Evolutionary conservation across 805 yeast species (phyloP).

Genomic region (Candida rishiriensis): DNA sequence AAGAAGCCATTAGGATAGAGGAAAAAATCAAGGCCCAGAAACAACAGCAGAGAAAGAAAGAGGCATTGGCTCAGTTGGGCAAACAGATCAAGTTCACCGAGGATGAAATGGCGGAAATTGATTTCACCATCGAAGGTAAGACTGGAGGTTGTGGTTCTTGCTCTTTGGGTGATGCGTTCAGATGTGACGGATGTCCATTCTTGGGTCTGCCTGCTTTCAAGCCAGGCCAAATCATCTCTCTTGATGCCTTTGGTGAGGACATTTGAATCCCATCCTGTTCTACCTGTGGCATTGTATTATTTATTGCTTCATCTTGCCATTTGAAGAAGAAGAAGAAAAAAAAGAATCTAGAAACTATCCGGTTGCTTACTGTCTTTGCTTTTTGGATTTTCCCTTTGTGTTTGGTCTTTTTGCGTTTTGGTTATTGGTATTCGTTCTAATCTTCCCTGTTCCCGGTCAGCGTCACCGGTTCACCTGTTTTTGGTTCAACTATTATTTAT

Average conservation of each 20-base stretch:
- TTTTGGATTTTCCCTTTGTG: too few species aligned
- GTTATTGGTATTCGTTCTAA: too few species aligned
- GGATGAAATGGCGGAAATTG: slow-evolving; percentile 83
- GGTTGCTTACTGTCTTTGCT: too few species aligned
- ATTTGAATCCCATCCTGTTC: too few species aligned
- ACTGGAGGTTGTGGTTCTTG: slow-evolving; percentile 98
- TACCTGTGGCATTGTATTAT: too few species aligned
- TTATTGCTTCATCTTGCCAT: too few species aligned
- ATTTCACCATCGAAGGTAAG: slow-evolving; percentile 94
- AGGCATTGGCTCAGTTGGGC: slow-evolving; percentile 12
- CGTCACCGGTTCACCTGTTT: too few species aligned
- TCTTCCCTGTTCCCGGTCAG: too few species aligned
- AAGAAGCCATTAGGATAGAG: slow-evolving; percentile 52
- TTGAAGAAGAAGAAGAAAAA: too few species aligned
- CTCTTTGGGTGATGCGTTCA: slow-evolving; percentile 94
- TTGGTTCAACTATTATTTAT: too few species aligned
- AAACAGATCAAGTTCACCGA: slow-evolving; percentile 36
- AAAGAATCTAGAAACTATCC: too few species aligned
- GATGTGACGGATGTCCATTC: slow-evolving; percentile 98
- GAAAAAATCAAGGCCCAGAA: slow-evolving; percentile 35
- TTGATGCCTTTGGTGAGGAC: slow-evolving; percentile 76
- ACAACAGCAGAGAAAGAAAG: slow-evolving; percentile 24
- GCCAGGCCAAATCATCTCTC: slow-evolving; percentile 87
- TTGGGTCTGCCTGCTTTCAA: slow-evolving; percentile 96
- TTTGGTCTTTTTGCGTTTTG: too few species aligned